A percentile compares a stretch with the other conserved stretches of the same genome.
Evolutionary conservation across 495 filamentous ascomycete species (phyloP).

Genomic region (Penicillium simplicissimum): DNA sequence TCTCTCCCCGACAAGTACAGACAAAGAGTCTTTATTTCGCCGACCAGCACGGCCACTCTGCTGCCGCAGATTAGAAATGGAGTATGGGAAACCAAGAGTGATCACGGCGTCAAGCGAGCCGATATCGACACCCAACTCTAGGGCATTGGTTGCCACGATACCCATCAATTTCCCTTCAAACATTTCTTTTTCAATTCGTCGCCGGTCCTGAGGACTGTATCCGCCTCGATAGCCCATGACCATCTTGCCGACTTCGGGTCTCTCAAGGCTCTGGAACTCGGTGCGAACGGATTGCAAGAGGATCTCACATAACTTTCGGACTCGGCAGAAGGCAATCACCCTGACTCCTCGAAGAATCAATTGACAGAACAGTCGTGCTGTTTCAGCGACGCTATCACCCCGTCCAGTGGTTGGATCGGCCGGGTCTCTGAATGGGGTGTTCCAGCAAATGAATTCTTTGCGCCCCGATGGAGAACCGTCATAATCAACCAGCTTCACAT

Average conservation of each 20-base stretch:
- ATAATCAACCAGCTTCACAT: conserved; percentile 77
- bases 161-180: conserved; percentile 93
- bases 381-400: conserved; percentile 78
- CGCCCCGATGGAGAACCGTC: conserved; percentile 91
- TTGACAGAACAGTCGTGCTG: conserved; percentile 86
- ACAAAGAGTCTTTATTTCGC: conserved; percentile 91
- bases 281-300: conserved; percentile 76
- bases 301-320: conserved; percentile 84
- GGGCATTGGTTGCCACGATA: conserved; percentile 88
- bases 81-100: conserved; percentile 92
- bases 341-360: conserved; percentile 85
- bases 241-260: conserved; percentile 69
- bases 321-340: conserved; percentile 90
- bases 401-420: conserved; percentile 82
- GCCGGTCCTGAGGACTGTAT: conserved; percentile 91
- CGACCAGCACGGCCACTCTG: conserved; percentile 93
- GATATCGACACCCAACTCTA: conserved; percentile 95
- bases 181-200: conserved; percentile 93
- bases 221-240: conserved; percentile 97
- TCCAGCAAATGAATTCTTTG: conserved; percentile 98
- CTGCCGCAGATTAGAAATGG: conserved; percentile 89
- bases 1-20: conserved; percentile 86
- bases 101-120: conserved; percentile 93
- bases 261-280: conserved; percentile 71
- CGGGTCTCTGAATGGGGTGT: conserved; percentile 93